A percentile compares a stretch with the other conserved stretches of the same genome.
These are phyloP conservation scores for Acanthamoeba healyi DNA, from an alignment of 208 protist species.

Conservation along the genomic window DNA sequence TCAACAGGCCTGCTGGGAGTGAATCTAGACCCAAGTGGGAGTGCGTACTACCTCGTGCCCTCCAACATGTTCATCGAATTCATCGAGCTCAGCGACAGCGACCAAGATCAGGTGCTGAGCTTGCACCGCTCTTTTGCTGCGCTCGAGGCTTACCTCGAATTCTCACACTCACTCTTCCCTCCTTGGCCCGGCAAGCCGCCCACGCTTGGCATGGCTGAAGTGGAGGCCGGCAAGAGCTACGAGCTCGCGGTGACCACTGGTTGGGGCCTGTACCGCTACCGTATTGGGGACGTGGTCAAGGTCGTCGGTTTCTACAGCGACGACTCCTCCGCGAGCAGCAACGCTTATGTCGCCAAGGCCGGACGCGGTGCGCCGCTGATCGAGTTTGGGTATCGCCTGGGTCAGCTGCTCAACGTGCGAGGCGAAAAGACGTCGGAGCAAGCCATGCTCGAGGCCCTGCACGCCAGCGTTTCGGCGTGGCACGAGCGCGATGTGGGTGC, in stretches of 20 bases:
- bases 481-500: background rate
- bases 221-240: background rate
- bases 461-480: background rate
- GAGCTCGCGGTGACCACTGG: background rate
- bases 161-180: too few relatives aligned
- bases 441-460: background rate
- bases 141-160: background rate
- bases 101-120: background rate
- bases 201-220: background rate
- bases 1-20: background rate
- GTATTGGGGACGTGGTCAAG: background rate
- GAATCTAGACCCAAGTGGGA: background rate
- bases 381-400: background rate
- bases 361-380: background rate
- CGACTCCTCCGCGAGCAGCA: too few relatives aligned
- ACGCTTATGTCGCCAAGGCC: background rate
- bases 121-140: background rate
- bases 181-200: too few relatives aligned
- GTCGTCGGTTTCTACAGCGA: background rate
- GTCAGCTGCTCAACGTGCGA: background rate
- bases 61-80: background rate
- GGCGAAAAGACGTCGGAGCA: background rate
- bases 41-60: background rate
- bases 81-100: background rate
- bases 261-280: background rate